These are phyloP conservation scores for Chalara sp. DNA, from an alignment of 2,329 filamentous ascomycete genomes.

Conservation along the genomic window DNA sequence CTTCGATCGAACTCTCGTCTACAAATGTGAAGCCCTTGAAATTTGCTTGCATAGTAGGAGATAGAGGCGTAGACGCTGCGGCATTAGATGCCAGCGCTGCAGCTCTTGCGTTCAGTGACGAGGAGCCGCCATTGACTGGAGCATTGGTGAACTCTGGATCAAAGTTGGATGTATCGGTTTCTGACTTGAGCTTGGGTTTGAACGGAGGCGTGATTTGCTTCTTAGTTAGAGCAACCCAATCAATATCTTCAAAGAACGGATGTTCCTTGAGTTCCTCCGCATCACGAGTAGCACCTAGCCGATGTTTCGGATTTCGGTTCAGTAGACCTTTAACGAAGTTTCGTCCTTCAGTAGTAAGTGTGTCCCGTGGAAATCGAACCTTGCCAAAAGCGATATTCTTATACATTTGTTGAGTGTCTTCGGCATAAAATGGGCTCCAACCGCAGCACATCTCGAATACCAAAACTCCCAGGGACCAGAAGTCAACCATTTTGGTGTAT, in stretches of 20 bases:
- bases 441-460: slow-evolving; percentile 99
- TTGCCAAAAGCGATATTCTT: slow-evolving; percentile 99
- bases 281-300: slow-evolving; percentile 83
- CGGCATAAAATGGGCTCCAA: slow-evolving; percentile 98
- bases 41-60: slow-evolving; percentile 93
- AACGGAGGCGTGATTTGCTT: slow-evolving; percentile 95
- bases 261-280: slow-evolving; percentile 92
- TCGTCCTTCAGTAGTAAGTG: slow-evolving; percentile 85
- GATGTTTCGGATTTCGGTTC: slow-evolving; percentile 94
- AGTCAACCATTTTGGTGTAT: slow-evolving; percentile 99
- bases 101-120: slow-evolving; percentile 85
- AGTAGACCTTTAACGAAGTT: slow-evolving; percentile 98
- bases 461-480: slow-evolving; percentile 95
- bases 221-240: slow-evolving; percentile 82
- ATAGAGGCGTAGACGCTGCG: slow-evolving; percentile 83
- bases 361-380: slow-evolving; percentile 91
- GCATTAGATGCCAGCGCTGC: slow-evolving; percentile 80
- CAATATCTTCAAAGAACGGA: slow-evolving; percentile 88
- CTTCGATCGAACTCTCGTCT: slow-evolving; percentile 92
- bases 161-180: slow-evolving; percentile 96
- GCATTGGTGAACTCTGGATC: slow-evolving; percentile 98
- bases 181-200: slow-evolving; percentile 93
- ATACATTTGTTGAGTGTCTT: slow-evolving; percentile 99
- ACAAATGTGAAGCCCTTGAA: slow-evolving; percentile 99
- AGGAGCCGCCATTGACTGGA: slow-evolving; percentile 66